These are phyloP conservation scores for Heliosperma pusillum DNA, from an alignment of 148 eudicot genomes.

Conservation along the genomic window DNA sequence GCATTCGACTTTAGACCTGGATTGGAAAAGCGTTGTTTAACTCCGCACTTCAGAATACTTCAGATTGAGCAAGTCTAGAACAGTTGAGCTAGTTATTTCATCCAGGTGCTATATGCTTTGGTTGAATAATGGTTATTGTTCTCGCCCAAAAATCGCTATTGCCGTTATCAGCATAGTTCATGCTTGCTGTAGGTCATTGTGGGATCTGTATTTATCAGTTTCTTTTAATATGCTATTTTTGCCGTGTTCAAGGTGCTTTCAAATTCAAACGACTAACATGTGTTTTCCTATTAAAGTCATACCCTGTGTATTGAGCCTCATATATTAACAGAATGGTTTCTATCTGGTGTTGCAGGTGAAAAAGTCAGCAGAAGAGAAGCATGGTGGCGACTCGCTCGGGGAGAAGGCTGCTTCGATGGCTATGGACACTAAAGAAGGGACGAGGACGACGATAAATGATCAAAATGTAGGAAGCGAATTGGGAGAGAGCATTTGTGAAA, in stretches of 20 bases:
- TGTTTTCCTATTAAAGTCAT: background rate
- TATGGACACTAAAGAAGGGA: slow-evolving; percentile 24
- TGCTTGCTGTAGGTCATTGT: background rate
- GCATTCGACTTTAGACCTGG: background rate
- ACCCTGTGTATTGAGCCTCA: slow-evolving; percentile 8
- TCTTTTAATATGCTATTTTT: background rate
- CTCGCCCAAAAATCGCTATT: background rate
- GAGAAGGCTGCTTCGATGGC: slow-evolving; percentile 34
- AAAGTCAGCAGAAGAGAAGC: slow-evolving; percentile 36
- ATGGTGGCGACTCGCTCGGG: too few relatives aligned
- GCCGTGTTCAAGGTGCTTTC: background rate
- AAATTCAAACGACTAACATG: background rate
- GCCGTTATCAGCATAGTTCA: background rate
- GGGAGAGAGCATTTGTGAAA: slow-evolving; percentile 44
- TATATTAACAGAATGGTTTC: slow-evolving; percentile 5
- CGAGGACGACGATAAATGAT: slow-evolving; percentile 40
- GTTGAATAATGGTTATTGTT: background rate
- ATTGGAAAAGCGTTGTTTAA: background rate
- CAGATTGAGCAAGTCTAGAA: background rate
- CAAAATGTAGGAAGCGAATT: slow-evolving; percentile 43
- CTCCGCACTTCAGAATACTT: background rate
- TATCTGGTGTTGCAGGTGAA: slow-evolving; percentile 50
- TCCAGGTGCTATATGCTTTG: background rate
- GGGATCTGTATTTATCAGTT: background rate
- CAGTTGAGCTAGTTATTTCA: background rate